Conservation (phyloP, 2,329 filamentous ascomycete genomes). For the Botrytis cinerea region DNA sequence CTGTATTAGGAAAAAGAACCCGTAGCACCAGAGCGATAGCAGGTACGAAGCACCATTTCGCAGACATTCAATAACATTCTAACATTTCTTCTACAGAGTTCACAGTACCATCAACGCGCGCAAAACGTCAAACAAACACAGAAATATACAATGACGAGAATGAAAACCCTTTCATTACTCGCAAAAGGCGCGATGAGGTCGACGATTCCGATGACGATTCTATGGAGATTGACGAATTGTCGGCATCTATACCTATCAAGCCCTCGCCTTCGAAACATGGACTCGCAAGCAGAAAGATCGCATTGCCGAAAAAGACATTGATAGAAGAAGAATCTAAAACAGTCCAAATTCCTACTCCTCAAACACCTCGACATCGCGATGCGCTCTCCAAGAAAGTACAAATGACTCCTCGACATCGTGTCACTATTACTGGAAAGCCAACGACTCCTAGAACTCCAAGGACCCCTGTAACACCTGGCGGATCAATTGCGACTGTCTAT, state of each 20-base stretch:
- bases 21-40: conserved; percentile 43
- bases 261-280: conserved; percentile 52
- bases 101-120: conserved; percentile 40
- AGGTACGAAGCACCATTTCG: conserved; percentile 41
- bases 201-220: conserved; percentile 44
- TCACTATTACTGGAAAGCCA: conserved; percentile 73
- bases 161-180: conserved; percentile 56
- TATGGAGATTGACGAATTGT: conserved; percentile 48
- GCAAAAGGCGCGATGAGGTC: conserved; percentile 37
- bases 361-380: conserved; percentile 78
- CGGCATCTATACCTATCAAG: conserved; percentile 34
- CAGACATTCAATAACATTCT: conserved; percentile 23
- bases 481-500: conserved; percentile 72
- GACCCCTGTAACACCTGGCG: conserved; percentile 69
- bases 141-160: conserved; percentile 65
- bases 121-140: conserved; percentile 49
- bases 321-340: conserved; percentile 45
- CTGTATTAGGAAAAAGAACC: conserved; percentile 51
- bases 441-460: conserved; percentile 78
- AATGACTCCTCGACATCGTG: conserved; percentile 79
- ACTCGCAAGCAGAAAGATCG: conserved; percentile 45
- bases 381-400: conserved; percentile 68
- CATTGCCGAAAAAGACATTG: conserved; percentile 46
- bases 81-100: conserved; percentile 30
- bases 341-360: conserved; percentile 63